Conservation (phyloP, 495 filamentous ascomycete species). For the Tuber brumale region DNA sequence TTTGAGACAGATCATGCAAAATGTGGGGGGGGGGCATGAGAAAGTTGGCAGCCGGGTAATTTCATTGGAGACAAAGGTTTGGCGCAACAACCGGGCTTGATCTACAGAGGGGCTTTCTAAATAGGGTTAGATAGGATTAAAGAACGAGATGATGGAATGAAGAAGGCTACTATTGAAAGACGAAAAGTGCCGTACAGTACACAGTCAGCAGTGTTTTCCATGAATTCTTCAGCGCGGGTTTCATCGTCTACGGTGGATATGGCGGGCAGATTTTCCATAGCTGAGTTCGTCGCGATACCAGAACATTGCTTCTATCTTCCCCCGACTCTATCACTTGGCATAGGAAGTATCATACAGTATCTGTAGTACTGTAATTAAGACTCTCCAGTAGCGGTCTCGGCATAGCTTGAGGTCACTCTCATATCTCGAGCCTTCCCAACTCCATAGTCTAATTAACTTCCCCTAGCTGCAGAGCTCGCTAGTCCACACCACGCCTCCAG, state of each 20-base stretch:
- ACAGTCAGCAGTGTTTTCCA: not conserved
- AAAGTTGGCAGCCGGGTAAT: not conserved
- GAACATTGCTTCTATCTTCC: not conserved
- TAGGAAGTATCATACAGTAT: too few relatives aligned
- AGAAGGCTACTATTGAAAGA: not conserved
- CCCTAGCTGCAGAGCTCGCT: too few relatives aligned
- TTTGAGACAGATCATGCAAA: not conserved
- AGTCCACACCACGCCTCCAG: not conserved
- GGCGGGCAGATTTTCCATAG: not conserved
- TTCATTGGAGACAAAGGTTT: too few relatives aligned
- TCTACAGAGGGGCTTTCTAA: not conserved
- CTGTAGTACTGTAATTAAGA: not conserved
- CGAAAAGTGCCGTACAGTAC: not conserved
- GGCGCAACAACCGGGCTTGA: not conserved
- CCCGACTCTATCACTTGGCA: not conserved
- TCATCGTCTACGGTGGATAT: not conserved
- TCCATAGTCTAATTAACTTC: not conserved
- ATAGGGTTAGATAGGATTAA: not conserved
- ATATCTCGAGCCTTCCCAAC: not conserved
- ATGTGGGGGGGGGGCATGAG: not conserved
- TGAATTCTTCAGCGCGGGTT: not conserved
- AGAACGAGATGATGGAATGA: not conserved
- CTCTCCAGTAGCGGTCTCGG: not conserved
- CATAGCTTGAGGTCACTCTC: not conserved
- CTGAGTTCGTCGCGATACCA: not conserved